Conservation (phyloP, 179 eudicot genomes). For the Spergularia azorica region DNA sequence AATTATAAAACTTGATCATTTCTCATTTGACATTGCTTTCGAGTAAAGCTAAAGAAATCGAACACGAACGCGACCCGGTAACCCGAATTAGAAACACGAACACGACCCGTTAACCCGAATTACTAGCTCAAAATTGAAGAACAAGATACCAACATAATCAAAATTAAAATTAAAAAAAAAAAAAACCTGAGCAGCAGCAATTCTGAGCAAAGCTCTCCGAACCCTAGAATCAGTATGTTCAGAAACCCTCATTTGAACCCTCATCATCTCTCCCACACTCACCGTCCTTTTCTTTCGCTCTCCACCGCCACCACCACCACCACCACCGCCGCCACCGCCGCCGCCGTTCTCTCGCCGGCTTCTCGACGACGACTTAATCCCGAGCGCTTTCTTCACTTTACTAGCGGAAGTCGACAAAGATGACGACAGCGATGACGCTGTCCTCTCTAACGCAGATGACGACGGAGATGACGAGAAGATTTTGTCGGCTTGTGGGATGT, state of each 20-base stretch:
- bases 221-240: slow-evolving; percentile 87
- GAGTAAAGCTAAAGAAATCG: too few species aligned
- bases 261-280: slow-evolving; percentile 68
- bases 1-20: too few species aligned
- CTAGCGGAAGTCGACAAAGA: slow-evolving; percentile 58
- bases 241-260: slow-evolving; percentile 84
- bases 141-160: not conserved
- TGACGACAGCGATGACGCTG: slow-evolving; percentile 46
- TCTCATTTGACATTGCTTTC: too few species aligned
- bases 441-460: slow-evolving; percentile 53
- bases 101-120: too few species aligned
- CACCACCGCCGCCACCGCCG: too few species aligned
- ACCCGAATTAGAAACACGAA: too few species aligned
- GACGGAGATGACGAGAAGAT: slow-evolving; percentile 28
- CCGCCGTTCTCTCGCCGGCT: slow-evolving; percentile 21
- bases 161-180: not conserved
- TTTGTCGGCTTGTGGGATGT: slow-evolving; percentile 50
- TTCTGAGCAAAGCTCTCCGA: slow-evolving; percentile 67
- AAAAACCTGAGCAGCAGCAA: slow-evolving; percentile 83
- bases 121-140: too few species aligned
- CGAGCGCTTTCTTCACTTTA: slow-evolving; percentile 81
- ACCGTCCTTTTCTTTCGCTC: slow-evolving; percentile 30
- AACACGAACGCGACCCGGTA: too few species aligned
- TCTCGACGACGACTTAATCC: slow-evolving; percentile 47
- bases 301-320: slow-evolving; percentile 1